Percentiles rank a stretch among this genome's conserved stretches.
Conservation (phyloP, 768 basidiomycete species). For the Trametes maxima region DNA sequence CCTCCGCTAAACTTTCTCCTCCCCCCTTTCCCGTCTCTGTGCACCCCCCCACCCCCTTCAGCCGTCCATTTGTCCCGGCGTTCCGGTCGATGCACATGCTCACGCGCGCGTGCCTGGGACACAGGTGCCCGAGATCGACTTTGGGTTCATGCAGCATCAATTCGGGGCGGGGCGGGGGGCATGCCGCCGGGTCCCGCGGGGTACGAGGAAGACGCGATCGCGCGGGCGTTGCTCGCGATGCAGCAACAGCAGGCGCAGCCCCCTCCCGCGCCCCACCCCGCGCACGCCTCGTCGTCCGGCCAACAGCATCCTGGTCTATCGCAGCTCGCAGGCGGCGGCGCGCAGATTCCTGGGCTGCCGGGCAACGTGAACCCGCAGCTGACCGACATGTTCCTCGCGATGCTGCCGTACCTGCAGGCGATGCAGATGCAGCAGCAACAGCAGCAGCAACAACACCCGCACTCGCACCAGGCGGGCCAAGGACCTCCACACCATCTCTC, state of each 20-base stretch:
- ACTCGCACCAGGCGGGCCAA: slow-evolving; percentile 14
- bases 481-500: neutral
- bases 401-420: slow-evolving; percentile 32
- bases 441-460: slow-evolving; percentile 15
- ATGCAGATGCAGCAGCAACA: slow-evolving; percentile 28
- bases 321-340: slow-evolving; percentile 6
- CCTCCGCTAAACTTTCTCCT: no score
- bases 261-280: neutral
- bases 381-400: slow-evolving; percentile 31
- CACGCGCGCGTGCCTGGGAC: neutral
- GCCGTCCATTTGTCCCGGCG: neutral
- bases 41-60: neutral
- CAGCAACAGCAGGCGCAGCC: slow-evolving; percentile 7
- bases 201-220: slow-evolving; percentile 28
- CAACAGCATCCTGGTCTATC: slow-evolving; percentile 3
- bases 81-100: neutral
- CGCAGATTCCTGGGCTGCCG: slow-evolving; percentile 16
- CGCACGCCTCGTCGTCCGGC: neutral
- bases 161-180: slow-evolving; percentile 10
- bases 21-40: neutral
- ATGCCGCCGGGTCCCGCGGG: slow-evolving; percentile 14
- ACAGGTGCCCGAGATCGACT: slow-evolving; percentile 22
- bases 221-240: slow-evolving; percentile 23
- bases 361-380: slow-evolving; percentile 25
- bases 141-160: slow-evolving; percentile 17